Conservation (phyloP, 768 basidiomycete genomes). For the Kondoa malvinella region DNA sequence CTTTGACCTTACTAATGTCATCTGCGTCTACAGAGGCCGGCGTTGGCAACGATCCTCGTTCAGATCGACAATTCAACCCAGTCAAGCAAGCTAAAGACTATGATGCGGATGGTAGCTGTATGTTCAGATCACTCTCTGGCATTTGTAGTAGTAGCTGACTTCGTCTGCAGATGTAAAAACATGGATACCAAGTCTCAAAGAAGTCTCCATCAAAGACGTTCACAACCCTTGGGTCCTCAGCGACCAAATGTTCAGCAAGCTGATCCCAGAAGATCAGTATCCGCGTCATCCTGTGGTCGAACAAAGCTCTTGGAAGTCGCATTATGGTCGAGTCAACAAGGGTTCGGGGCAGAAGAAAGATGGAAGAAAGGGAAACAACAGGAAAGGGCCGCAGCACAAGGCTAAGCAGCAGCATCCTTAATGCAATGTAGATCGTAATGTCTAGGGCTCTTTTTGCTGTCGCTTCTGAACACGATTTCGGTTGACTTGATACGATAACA, state of each 20-base stretch:
- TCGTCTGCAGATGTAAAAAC: slow-evolving; percentile 10
- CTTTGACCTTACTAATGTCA: not conserved
- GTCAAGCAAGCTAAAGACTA: slow-evolving; percentile 27
- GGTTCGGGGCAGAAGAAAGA: not conserved
- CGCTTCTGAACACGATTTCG: too few species aligned
- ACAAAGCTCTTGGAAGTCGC: slow-evolving; percentile 22
- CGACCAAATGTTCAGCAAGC: slow-evolving; percentile 9
- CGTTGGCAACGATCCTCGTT: slow-evolving; percentile 24
- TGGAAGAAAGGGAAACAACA: not conserved
- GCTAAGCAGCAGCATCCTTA: not conserved
- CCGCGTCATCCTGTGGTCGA: slow-evolving; percentile 20
- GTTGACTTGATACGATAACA: too few species aligned
- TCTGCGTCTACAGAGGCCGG: not conserved
- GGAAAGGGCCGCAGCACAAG: not conserved
- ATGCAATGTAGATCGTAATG: too few species aligned
- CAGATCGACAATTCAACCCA: slow-evolving; percentile 25
- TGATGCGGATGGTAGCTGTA: slow-evolving; percentile 14
- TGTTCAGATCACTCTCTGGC: not conserved
- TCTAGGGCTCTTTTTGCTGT: too few species aligned
- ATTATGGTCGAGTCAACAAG: slow-evolving; percentile 14
- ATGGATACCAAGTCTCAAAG: slow-evolving; percentile 24
- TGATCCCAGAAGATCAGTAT: slow-evolving; percentile 14
- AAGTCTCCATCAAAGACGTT: slow-evolving; percentile 6
- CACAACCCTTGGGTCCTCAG: slow-evolving; percentile 25
- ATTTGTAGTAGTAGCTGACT: not conserved